Conservation (phyloP, 2,329 filamentous ascomycete species). For the Shiraia sp. region DNA sequence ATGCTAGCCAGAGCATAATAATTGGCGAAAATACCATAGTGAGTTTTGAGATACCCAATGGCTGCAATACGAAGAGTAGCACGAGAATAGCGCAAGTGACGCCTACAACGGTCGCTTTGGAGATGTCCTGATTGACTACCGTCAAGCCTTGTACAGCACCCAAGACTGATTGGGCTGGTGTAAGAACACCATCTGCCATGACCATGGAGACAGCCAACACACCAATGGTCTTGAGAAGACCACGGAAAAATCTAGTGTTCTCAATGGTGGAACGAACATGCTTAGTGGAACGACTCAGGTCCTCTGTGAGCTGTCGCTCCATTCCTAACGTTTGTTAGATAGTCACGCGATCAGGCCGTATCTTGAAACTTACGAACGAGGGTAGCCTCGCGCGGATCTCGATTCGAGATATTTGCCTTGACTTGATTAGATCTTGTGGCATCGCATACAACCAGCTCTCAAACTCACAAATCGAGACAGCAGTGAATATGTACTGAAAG, state of each 20-base stretch:
- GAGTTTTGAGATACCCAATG: conserved; percentile 65
- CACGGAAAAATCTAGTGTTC: conserved; percentile 56
- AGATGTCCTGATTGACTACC: conserved; percentile 62
- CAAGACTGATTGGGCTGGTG: conserved; percentile 70
- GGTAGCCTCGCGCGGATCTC: conserved; percentile 61
- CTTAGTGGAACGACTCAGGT: conserved; percentile 58
- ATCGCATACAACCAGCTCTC: too few species aligned
- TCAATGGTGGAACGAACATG: conserved; percentile 63
- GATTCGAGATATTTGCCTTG: conserved; percentile 62
- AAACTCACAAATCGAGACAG: conserved; percentile 57
- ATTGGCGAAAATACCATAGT: conserved; percentile 67
- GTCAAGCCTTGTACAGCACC: conserved; percentile 67
- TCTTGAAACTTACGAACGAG: conserved; percentile 49
- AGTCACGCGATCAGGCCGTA: background rate
- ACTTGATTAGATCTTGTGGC: background rate
- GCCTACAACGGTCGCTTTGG: conserved; percentile 62
- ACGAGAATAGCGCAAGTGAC: conserved; percentile 67
- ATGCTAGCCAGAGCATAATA: conserved; percentile 67
- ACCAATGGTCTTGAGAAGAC: conserved; percentile 63
- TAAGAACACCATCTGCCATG: conserved; percentile 68
- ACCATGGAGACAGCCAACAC: conserved; percentile 71
- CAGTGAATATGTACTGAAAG: conserved; percentile 68
- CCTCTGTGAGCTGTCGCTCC: conserved; percentile 61
- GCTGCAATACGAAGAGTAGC: conserved; percentile 66
- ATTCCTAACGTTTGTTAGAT: conserved; percentile 43